Conservation (phyloP, 83 land plant genomes). For the Diphasiastrum complanatum region DNA sequence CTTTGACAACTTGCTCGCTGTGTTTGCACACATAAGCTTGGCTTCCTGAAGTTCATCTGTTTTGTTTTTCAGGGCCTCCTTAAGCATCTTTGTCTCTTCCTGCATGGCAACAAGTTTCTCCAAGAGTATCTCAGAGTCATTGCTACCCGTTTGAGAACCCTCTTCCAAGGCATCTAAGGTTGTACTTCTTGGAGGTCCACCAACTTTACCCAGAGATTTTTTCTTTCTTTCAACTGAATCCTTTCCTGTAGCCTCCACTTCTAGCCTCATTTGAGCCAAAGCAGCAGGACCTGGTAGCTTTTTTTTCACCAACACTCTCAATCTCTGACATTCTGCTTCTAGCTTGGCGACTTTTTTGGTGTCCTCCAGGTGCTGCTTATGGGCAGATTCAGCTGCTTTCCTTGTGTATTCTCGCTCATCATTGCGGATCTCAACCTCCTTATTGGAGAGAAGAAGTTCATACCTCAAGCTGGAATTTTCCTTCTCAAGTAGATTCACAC, state of each 20-base stretch:
- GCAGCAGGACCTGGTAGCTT: slow-evolving; percentile 37
- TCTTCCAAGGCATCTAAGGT: background rate
- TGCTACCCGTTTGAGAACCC: slow-evolving; percentile 3
- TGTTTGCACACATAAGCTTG: slow-evolving; percentile 29
- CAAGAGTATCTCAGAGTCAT: slow-evolving; percentile 12
- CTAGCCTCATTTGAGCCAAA: slow-evolving; percentile 25
- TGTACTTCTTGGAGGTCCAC: slow-evolving; percentile 1
- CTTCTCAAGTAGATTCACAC: slow-evolving; percentile 24
- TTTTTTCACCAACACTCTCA: slow-evolving; percentile 25
- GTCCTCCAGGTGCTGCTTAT: slow-evolving; percentile 32
- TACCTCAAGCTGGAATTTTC: slow-evolving; percentile 35
- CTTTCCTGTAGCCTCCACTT: slow-evolving; percentile 21
- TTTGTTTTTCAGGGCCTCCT: slow-evolving; percentile 22
- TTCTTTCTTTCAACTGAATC: slow-evolving; percentile 15
- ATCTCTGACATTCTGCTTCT: slow-evolving; percentile 36
- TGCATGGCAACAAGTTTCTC: slow-evolving; percentile 30
- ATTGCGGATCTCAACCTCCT: slow-evolving; percentile 36
- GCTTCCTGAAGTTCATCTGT: slow-evolving; percentile 24
- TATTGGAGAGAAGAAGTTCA: slow-evolving; percentile 36
- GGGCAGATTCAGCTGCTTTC: slow-evolving; percentile 26
- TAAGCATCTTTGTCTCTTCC: slow-evolving; percentile 31
- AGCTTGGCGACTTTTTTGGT: slow-evolving; percentile 40
- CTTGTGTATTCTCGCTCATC: slow-evolving; percentile 33
- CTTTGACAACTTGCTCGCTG: slow-evolving; percentile 24
- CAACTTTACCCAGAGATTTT: slow-evolving; percentile 7